Percentiles rank a stretch among this genome's conserved stretches.
phyloP scores from a whole-genome alignment of 140 eudicot species.

The Flaveria floridana region DNA sequence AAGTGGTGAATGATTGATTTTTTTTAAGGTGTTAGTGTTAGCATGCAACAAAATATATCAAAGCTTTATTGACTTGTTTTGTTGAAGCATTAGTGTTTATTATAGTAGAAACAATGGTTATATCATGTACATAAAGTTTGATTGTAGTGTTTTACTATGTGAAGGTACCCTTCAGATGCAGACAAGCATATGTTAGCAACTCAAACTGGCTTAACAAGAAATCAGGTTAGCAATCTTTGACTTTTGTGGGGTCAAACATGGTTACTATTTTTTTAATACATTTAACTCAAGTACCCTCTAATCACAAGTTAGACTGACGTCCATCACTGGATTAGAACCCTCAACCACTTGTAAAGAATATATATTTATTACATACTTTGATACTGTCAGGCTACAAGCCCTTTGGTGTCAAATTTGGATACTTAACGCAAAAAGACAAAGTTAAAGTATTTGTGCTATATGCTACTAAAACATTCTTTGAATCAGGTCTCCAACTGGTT shows the following conservation, averaged over 20 bases:
- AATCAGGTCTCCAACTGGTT: constrained; percentile 84
- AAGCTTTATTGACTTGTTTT: too few species aligned
- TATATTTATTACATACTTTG: too few species aligned
- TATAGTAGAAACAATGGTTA: background rate
- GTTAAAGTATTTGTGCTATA: too few species aligned
- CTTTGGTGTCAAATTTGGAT: background rate
- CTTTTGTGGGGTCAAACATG: background rate
- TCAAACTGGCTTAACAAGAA: constrained; percentile 83
- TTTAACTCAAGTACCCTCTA: too few species aligned
- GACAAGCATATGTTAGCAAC: constrained; percentile 87
- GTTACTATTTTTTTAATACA: too few species aligned
- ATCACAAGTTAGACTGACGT: too few species aligned
- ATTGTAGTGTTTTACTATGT: constrained; percentile 13
- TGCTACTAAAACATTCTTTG: background rate
- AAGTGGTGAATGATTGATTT: constrained; percentile 12
- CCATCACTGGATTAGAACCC: too few species aligned
- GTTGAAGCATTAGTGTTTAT: background rate
- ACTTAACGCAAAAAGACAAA: background rate
- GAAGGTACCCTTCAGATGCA: constrained; percentile 88
- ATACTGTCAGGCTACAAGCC: too few species aligned
- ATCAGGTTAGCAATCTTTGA: constrained; percentile 57
- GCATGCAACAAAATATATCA: too few species aligned
- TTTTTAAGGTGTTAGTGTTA: background rate
- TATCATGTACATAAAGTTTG: constrained; percentile 11
- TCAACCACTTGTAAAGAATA: too few species aligned